phyloP scores from a whole-genome alignment of 805 yeast genomes.

The Kuraishia cidri region DNA sequence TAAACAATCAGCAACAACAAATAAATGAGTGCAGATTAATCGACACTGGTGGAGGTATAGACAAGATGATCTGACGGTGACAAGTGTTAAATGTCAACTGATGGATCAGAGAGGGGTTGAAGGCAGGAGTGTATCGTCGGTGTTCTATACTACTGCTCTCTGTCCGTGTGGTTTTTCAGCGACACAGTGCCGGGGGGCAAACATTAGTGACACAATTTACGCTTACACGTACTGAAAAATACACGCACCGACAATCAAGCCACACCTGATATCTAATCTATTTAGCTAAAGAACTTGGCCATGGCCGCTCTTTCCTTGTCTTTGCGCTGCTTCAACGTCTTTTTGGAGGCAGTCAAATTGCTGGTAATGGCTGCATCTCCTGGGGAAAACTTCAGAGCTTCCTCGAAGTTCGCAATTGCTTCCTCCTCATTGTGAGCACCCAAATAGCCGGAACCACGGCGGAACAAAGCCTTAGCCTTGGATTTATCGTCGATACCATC shows the following conservation, averaged over 20 bases:
- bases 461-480: conserved; percentile 76
- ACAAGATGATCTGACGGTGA: neutral
- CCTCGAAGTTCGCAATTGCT: conserved; percentile 57
- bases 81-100: neutral
- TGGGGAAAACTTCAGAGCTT: conserved; percentile 59
- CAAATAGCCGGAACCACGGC: conserved; percentile 73
- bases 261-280: neutral
- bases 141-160: too few relatives aligned
- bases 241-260: neutral
- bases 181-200: too few relatives aligned
- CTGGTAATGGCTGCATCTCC: conserved; percentile 62
- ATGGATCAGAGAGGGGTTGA: neutral
- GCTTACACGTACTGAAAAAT: too few relatives aligned
- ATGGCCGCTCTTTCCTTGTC: conserved; percentile 69
- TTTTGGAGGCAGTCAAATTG: conserved; percentile 54
- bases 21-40: conserved; percentile 11
- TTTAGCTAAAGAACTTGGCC: conserved; percentile 62
- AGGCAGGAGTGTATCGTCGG: too few relatives aligned
- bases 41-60: conserved; percentile 1
- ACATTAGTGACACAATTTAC: too few relatives aligned
- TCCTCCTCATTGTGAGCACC: conserved; percentile 57
- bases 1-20: conserved; percentile 11
- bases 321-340: conserved; percentile 38
- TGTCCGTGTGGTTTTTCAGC: too few relatives aligned
- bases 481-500: conserved; percentile 55